Percentiles rank a stretch among this genome's conserved stretches.
These are phyloP conservation scores for Botryobasidium botryosum DNA, from an alignment of 768 basidiomycete genomes.

Conservation along the genomic window DNA sequence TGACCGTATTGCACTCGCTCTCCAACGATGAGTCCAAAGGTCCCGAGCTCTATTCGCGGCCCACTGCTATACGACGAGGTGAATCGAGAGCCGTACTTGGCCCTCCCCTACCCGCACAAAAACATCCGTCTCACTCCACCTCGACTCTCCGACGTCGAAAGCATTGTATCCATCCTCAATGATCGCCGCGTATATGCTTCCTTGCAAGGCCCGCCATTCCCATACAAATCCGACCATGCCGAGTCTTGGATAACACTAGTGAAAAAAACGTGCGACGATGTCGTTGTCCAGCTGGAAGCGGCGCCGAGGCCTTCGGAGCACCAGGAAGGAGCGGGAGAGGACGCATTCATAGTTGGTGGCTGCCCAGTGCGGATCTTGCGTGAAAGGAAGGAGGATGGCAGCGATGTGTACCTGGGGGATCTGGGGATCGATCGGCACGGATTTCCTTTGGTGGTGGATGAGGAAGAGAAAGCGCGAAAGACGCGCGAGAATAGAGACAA, in stretches of 20 bases:
- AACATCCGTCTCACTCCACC: slow-evolving; percentile 44
- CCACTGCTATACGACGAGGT: slow-evolving; percentile 1
- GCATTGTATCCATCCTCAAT: slow-evolving; percentile 28
- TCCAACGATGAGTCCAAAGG: no score
- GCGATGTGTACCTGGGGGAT: slow-evolving; percentile 36
- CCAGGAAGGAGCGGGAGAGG: slow-evolving; percentile 8
- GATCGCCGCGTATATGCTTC: slow-evolving; percentile 30
- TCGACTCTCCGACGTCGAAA: slow-evolving; percentile 28
- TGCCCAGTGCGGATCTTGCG: slow-evolving; percentile 37
- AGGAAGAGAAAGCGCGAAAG: slow-evolving; percentile 20
- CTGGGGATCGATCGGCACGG: slow-evolving; percentile 22
- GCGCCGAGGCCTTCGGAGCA: not conserved
- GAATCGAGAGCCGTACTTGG: slow-evolving; percentile 39
- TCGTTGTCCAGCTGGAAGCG: slow-evolving; percentile 18
- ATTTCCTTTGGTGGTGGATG: slow-evolving; percentile 21
- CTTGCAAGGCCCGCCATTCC: slow-evolving; percentile 34
- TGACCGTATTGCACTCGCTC: no score
- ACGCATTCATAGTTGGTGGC: slow-evolving; percentile 22
- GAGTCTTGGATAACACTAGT: slow-evolving; percentile 21
- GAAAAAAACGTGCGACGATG: slow-evolving; percentile 19
- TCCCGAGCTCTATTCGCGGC: no score
- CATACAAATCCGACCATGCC: slow-evolving; percentile 32
- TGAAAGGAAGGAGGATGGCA: slow-evolving; percentile 38
- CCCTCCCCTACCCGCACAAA: slow-evolving; percentile 32
- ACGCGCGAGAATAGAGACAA: slow-evolving; percentile 27